A percentile compares a stretch with the other conserved stretches of the same genome.
Conservation (phyloP, 495 filamentous ascomycete genomes). For the Penicillium desertorum region DNA sequence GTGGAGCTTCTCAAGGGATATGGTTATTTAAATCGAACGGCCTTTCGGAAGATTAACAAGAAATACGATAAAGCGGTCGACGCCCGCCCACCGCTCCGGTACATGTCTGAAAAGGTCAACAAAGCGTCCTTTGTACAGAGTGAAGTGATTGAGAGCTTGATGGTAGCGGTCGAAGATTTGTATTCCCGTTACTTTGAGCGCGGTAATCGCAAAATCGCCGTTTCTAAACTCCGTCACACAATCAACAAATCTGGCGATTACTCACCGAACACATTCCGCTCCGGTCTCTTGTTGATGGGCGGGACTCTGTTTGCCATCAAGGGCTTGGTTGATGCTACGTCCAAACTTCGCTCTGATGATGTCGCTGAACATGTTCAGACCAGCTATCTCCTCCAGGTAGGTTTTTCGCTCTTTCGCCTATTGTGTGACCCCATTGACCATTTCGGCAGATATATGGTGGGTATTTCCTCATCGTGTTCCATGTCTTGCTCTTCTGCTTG, state of each 20-base stretch:
- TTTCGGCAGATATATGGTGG: constrained; percentile 73
- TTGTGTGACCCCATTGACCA: constrained; percentile 21
- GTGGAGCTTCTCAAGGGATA: constrained; percentile 91
- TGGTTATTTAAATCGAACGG: constrained; percentile 81
- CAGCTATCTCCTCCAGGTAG: constrained; percentile 72
- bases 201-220: constrained; percentile 86
- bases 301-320: constrained; percentile 73
- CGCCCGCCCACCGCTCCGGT: constrained; percentile 70
- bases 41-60: constrained; percentile 97
- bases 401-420: constrained; percentile 19
- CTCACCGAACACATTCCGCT: constrained; percentile 71
- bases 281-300: constrained; percentile 73
- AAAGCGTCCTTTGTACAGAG: constrained; percentile 87
- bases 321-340: constrained; percentile 64
- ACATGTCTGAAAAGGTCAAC: constrained; percentile 91
- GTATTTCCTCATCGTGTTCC: constrained; percentile 73
- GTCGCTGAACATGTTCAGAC: constrained; percentile 50
- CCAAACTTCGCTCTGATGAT: constrained; percentile 53
- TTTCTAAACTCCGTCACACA: constrained; percentile 75
- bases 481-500: constrained; percentile 73
- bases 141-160: constrained; percentile 72
- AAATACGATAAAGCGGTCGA: constrained; percentile 93
- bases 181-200: constrained; percentile 91
- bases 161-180: constrained; percentile 78
- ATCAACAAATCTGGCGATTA: constrained; percentile 64